phyloP scores from a whole-genome alignment of 2,329 filamentous ascomycete genomes.

The Rhynchosporium secalis region DNA sequence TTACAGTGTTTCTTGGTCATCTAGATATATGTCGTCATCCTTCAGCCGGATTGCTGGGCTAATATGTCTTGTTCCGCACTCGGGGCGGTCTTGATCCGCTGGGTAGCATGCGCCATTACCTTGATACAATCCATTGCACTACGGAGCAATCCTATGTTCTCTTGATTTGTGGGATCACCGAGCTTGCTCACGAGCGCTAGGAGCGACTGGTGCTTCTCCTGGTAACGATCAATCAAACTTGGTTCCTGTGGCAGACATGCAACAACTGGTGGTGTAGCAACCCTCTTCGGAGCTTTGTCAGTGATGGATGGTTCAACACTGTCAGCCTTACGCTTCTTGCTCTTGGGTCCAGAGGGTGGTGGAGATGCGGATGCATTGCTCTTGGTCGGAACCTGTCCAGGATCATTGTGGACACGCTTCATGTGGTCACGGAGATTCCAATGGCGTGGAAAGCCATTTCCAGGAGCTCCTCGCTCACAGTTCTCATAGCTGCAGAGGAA shows the following conservation, averaged over 20 bases:
- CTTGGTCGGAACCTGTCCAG: slow-evolving; percentile 33
- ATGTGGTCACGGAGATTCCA: slow-evolving; percentile 98
- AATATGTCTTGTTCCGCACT: slow-evolving; percentile 24
- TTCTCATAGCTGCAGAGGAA: slow-evolving; percentile 85
- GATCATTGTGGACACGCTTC: slow-evolving; percentile 79
- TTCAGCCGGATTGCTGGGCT: slow-evolving; percentile 35
- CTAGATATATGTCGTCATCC: neutral
- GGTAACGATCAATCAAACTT: slow-evolving; percentile 35
- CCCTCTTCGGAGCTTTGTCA: slow-evolving; percentile 35
- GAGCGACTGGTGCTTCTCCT: slow-evolving; percentile 34
- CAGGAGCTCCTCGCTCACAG: slow-evolving; percentile 78
- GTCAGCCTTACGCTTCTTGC: slow-evolving; percentile 39
- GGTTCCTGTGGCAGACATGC: slow-evolving; percentile 32
- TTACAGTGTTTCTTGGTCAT: slow-evolving; percentile 27
- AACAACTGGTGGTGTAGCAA: slow-evolving; percentile 32
- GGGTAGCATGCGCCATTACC: slow-evolving; percentile 36
- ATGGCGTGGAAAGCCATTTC: slow-evolving; percentile 88
- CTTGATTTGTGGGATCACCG: slow-evolving; percentile 32
- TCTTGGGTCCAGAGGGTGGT: slow-evolving; percentile 31
- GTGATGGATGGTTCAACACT: slow-evolving; percentile 26
- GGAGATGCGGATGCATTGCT: slow-evolving; percentile 34
- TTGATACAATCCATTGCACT: slow-evolving; percentile 36
- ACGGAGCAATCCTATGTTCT: slow-evolving; percentile 33
- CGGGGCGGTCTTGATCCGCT: slow-evolving; percentile 31
- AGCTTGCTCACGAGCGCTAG: slow-evolving; percentile 34